Evolutionary conservation across 1,139 yeast species (phyloP), one percentile per base, ranked within the genome.

Genomic region (Taphrina populina): DNA sequence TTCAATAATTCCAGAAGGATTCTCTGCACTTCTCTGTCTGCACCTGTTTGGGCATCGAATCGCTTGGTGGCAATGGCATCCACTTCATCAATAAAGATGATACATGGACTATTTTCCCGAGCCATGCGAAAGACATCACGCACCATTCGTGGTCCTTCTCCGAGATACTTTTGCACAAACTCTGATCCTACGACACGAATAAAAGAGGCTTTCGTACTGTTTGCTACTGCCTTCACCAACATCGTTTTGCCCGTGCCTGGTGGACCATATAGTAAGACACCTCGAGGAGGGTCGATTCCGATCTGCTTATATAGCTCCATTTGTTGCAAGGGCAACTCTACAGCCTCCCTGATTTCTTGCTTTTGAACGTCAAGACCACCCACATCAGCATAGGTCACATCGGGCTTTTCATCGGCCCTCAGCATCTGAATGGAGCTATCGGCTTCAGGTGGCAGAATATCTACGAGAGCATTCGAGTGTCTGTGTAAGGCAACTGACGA

Each of bases 131-230:
- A 94, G 44, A 92, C 97, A 70, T 94, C 98, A 71, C 98, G 83
- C 35, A 92, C 98, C 97, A 94, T 92, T 74, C 99, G 81, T 59
- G 98, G 97, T 65, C 99, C 98, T 74, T 94, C 99, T 70, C 99
- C 99, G 58, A 94, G 79, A 70, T 94, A 94, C 71, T 94, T 94
- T 70, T 94, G 98, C 57, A 94, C 97, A 69, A 94, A 92, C 70
- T 94, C 99, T 0, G 97, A 90, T 56, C 98, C 98, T 64, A 88
- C 94, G 30, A 94, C 95, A 70, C 98, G 84, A 64, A 94, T 90
- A 66, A 94, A 94, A 4, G 96, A 78, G 1, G 98, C 98, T 1
- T 95, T 87, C 2, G 97, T 84, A 58, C 92, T 83, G 71, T 94
- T 92, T 15, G 99, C 99, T 51, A 94, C 99, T 0, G 99, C 98